Percentiles rank a stretch among this genome's conserved stretches.
Evolutionary conservation across 2,329 filamentous ascomycete species (phyloP).

Genomic region (Coleophoma eucalyptorum): DNA sequence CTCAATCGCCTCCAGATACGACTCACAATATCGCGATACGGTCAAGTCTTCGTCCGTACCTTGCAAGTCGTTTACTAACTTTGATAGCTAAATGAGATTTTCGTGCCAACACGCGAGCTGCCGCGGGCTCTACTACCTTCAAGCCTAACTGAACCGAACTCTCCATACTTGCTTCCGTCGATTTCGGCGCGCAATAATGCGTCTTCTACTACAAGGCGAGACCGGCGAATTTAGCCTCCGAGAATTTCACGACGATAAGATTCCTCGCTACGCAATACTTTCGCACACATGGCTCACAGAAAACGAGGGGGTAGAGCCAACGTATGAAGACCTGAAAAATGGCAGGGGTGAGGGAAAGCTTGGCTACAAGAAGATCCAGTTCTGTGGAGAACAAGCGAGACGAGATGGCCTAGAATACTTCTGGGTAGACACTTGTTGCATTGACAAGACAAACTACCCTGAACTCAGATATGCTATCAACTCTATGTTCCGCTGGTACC

Average conservation of each 20-base stretch:
- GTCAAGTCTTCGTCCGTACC: no score
- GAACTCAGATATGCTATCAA: not conserved
- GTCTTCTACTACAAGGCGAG: conserved; percentile 10
- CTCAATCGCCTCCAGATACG: no score
- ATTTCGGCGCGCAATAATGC: no score
- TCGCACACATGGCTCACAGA: conserved; percentile 18
- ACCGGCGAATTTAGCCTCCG: conserved; percentile 11
- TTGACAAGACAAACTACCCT: not conserved
- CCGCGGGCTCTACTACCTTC: no score
- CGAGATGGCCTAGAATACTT: conserved; percentile 5
- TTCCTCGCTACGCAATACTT: conserved; percentile 19
- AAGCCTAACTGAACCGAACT: no score
- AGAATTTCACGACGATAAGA: conserved; percentile 12
- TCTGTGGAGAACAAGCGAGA: conserved; percentile 9
- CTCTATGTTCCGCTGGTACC: not conserved
- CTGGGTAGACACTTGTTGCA: conserved; percentile 10
- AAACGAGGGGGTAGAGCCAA: conserved; percentile 9
- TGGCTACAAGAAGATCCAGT: conserved; percentile 9
- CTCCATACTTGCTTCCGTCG: no score
- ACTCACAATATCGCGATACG: no score
- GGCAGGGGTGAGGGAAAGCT: conserved; percentile 4
- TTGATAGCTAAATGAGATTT: no score
- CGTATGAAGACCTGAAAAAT: conserved; percentile 7
- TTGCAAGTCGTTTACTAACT: no score
- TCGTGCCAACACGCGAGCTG: no score